Base-by-base conservation (phyloP, 2,329 filamentous ascomycete species). In the Aspergillus spinulosporus region DNA sequence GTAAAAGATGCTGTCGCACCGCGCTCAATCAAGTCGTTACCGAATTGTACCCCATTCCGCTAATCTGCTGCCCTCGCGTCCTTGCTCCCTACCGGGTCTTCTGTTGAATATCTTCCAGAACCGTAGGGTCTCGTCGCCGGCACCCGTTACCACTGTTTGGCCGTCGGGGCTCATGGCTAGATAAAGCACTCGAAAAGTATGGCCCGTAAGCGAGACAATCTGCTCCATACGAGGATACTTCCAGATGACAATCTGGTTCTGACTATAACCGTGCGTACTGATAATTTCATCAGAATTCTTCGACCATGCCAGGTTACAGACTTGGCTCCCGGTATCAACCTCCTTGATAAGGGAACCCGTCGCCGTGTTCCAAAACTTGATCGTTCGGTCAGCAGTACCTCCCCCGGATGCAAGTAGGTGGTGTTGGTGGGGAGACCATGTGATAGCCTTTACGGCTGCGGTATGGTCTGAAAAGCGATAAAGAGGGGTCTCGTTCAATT, bases 201-300 rank as follows among this genome's bases (percentile, higher is more conserved):
- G 94, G 0, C 94, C 94, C 0, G 94, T 99, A 45, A 99, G 80
- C 64, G 90, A 96, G 40, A 91, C 93, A 6, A 99, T 92, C 72
- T 97, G 94, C 48, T 91, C 91, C 94, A 99, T 97, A 64, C 88
- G 92, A 1, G 94, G 94, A 70, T 99, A 99, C 70, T 99, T 99
- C 94, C 94, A 99, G 54, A 99, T 91, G 37, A 97, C 93, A 66
- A 99, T 97, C 74, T 97, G 94, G 72, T 99, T 97, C 71, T 99
- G 94, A 64, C 88, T 93, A 77, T 97, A 99, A 5, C 94, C 94
- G 70, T 99, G 94, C 1, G 94, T 99, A 49, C 89, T 93, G 53
- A 99, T 93, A 56, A 99, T 92, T 74, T 99, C 94, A 71, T 97
- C 96, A 5, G 91, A 96, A 73, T 97, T 96, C 70, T 95, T 96